Conservation (phyloP, 2,329 filamentous ascomycete genomes). For the Colletotrichum siamense region DNA sequence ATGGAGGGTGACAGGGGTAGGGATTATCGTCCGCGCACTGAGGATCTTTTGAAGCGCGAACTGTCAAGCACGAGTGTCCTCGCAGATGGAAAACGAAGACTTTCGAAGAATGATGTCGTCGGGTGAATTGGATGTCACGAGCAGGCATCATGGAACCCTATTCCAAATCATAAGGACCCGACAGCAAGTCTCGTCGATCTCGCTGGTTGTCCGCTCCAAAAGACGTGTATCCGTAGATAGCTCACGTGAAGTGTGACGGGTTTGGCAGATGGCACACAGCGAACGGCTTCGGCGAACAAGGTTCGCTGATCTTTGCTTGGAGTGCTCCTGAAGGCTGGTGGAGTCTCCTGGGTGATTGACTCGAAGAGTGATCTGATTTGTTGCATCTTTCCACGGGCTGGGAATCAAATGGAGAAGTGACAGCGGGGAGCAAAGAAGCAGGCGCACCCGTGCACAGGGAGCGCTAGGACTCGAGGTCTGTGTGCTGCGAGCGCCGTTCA, state of each 20-base stretch:
- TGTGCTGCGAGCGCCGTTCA: background rate
- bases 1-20: background rate
- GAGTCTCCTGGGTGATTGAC: conserved; percentile 11
- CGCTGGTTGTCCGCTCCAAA: background rate
- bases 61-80: background rate
- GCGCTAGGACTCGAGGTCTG: background rate
- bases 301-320: background rate
- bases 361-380: background rate
- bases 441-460: background rate
- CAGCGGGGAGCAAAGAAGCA: background rate
- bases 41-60: background rate
- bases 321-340: background rate
- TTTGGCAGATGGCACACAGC: background rate
- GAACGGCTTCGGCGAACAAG: background rate
- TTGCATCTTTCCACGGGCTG: background rate
- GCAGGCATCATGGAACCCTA: background rate
- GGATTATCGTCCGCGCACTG: background rate
- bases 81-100: background rate
- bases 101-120: background rate
- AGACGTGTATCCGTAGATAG: background rate
- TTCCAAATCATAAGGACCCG: background rate
- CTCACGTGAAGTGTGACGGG: background rate
- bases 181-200: background rate
- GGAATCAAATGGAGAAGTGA: background rate
- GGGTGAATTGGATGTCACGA: background rate